These are phyloP conservation scores for Tolypocladium nubicola DNA, from an alignment of 2,329 filamentous ascomycete species.

Conservation along the genomic window DNA sequence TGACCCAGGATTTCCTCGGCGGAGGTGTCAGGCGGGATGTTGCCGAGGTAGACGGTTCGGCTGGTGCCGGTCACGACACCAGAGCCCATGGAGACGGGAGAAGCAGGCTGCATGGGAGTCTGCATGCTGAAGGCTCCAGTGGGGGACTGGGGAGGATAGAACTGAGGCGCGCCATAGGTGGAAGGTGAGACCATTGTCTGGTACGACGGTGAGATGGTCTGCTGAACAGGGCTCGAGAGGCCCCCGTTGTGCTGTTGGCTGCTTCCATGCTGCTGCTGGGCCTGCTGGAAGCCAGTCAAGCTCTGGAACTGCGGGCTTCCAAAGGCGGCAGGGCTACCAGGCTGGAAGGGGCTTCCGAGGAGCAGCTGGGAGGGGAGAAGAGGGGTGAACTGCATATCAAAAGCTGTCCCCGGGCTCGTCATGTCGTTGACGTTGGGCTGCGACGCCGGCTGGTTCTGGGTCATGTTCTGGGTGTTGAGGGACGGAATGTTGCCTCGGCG, in stretches of 20 bases:
- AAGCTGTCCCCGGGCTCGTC: slow-evolving; percentile 76
- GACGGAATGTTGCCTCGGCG: slow-evolving; percentile 78
- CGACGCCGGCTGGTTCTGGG: slow-evolving; percentile 22
- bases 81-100: slow-evolving; percentile 66
- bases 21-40: slow-evolving; percentile 94
- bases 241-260: slow-evolving; percentile 49
- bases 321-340: slow-evolving; percentile 83
- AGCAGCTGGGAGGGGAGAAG: slow-evolving; percentile 89
- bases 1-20: slow-evolving; percentile 95
- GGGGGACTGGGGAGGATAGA: slow-evolving; percentile 82
- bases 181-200: slow-evolving; percentile 80
- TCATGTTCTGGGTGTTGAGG: slow-evolving; percentile 75
- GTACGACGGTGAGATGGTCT: slow-evolving; percentile 72
- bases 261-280: slow-evolving; percentile 39
- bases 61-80: slow-evolving; percentile 82
- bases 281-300: slow-evolving; percentile 63
- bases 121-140: slow-evolving; percentile 59
- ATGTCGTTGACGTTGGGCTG: slow-evolving; percentile 58
- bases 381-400: slow-evolving; percentile 98
- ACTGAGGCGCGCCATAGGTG: slow-evolving; percentile 69
- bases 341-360: slow-evolving; percentile 92
- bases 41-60: slow-evolving; percentile 92
- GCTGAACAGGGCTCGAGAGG: slow-evolving; percentile 64
- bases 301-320: slow-evolving; percentile 85
- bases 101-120: slow-evolving; percentile 51